A percentile compares a stretch with the other conserved stretches of the same genome.
Evolutionary conservation across 768 basidiomycete species (phyloP).

Genomic region (Podaxis rugospora): DNA sequence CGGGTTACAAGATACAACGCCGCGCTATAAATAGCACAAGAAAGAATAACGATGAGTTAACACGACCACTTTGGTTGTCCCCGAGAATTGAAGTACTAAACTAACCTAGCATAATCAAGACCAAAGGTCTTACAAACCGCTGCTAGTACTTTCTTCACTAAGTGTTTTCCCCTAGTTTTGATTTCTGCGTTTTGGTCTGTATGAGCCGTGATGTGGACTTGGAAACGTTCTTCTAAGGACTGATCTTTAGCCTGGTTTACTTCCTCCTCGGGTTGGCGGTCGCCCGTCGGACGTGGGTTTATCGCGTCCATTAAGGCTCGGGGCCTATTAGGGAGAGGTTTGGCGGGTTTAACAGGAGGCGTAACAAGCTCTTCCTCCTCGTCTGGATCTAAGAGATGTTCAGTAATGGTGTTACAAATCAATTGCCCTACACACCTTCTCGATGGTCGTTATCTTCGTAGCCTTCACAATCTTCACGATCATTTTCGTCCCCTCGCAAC

Average conservation of each 20-base stretch:
- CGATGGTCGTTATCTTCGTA: too few species aligned
- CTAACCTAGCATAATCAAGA: constrained; percentile 26
- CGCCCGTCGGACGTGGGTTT: not conserved
- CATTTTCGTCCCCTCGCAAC: not conserved
- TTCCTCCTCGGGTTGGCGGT: constrained; percentile 1
- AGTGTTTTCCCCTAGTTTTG: constrained; percentile 39
- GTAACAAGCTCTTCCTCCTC: not conserved
- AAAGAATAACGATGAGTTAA: not conserved
- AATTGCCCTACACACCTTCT: too few species aligned
- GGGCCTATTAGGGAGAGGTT: too few species aligned
- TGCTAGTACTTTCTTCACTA: constrained; percentile 34
- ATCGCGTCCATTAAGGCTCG: not conserved
- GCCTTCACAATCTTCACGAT: not conserved
- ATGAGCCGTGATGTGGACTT: constrained; percentile 20
- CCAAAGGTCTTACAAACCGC: constrained; percentile 37
- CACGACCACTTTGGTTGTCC: not conserved
- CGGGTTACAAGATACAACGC: constrained; percentile 13
- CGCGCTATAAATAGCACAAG: constrained; percentile 11
- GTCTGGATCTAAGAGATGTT: too few species aligned
- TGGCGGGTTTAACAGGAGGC: not conserved
- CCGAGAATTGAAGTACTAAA: constrained; percentile 11
- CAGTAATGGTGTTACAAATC: too few species aligned
- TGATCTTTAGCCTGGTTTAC: not conserved
- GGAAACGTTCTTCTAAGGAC: constrained; percentile 21
- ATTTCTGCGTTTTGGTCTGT: constrained; percentile 25